A percentile compares a stretch with the other conserved stretches of the same genome.
These are phyloP conservation scores for Mycena olivaceomarginata DNA, from an alignment of 768 basidiomycete genomes.

Conservation along the genomic window DNA sequence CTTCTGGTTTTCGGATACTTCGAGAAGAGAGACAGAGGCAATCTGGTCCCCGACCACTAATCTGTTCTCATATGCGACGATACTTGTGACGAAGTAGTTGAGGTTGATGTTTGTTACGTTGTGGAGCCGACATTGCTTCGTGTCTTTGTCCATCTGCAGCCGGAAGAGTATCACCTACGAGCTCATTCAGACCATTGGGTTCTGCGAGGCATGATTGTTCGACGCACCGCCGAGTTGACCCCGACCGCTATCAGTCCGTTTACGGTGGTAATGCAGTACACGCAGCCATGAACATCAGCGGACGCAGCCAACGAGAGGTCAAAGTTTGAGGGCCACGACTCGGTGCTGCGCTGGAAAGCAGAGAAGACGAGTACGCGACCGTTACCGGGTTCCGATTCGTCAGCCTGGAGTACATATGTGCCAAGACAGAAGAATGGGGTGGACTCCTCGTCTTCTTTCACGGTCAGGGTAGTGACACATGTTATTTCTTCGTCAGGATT, in stretches of 20 bases:
- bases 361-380: slow-evolving; percentile 81
- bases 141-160: slow-evolving; percentile 58
- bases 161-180: slow-evolving; percentile 68
- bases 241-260: slow-evolving; percentile 77
- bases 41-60: slow-evolving; percentile 89
- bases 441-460: slow-evolving; percentile 51
- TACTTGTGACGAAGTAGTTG: slow-evolving; percentile 85
- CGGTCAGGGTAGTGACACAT: slow-evolving; percentile 64
- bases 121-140: slow-evolving; percentile 60
- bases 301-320: slow-evolving; percentile 65
- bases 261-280: slow-evolving; percentile 76
- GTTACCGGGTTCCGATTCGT: slow-evolving; percentile 69
- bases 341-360: slow-evolving; percentile 51
- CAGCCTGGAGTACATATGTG: slow-evolving; percentile 61
- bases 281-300: slow-evolving; percentile 75
- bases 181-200: slow-evolving; percentile 19
- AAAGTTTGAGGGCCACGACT: slow-evolving; percentile 48
- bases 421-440: slow-evolving; percentile 71
- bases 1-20: slow-evolving; percentile 61
- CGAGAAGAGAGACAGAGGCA: slow-evolving; percentile 84
- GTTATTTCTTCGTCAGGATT: slow-evolving; percentile 78
- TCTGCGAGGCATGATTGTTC: neutral
- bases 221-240: slow-evolving; percentile 84
- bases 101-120: slow-evolving; percentile 82
- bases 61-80: slow-evolving; percentile 72